Evolutionary conservation across 2,329 filamentous ascomycete species (phyloP), one percentile per base, ranked within the genome.

Genomic region (Xylaria sp.): DNA sequence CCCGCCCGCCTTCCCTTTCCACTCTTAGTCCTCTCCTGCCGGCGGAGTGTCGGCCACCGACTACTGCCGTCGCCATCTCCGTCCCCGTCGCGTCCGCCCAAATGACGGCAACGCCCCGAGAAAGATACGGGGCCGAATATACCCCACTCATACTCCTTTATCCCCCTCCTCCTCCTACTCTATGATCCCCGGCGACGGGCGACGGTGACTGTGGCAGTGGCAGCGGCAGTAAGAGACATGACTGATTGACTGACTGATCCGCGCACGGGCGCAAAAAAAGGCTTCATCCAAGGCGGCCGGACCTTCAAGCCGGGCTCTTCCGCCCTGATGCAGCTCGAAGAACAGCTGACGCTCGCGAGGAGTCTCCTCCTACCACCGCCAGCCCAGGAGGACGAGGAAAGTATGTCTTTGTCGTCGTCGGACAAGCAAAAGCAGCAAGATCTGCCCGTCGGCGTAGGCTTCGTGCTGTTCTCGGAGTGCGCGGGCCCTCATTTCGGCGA

Each of bases 381-480:
- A 36, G 33, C 59, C 28, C 3, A 28, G 25, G 23, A 23, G 25
- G 23, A 31, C 46, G 6, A 54, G 20, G 46, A 7, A 7, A 18
- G n/a, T 25, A 41, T 25, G 25, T 3, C 25, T 2, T 25, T 3
- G 3, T 25, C 25, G 25, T 2, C 31, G 2, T 33, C 31, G 9
- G 31, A 33, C 31, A 33, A 33, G 31, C 31, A 33, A 9, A 8
- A 36, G 33, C 33, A 36, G 7, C 33, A 36, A 10, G 8, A 36
- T 36, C 77, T 88, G 0, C 86, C 86, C 46, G 79, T 92, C 46
- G 88, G 86, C 67, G 82, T 91, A 3, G 90, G 90, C 64, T 89
- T 92, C 78, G 83, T 92, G 63, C 86, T 88, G 55, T 88, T 87
- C 65, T 79, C 85, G 61, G 77, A 80, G 25, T 81, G 66, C 54